Conservation (phyloP, 208 protist species). For the Crithidia acanthocephali region DNA sequence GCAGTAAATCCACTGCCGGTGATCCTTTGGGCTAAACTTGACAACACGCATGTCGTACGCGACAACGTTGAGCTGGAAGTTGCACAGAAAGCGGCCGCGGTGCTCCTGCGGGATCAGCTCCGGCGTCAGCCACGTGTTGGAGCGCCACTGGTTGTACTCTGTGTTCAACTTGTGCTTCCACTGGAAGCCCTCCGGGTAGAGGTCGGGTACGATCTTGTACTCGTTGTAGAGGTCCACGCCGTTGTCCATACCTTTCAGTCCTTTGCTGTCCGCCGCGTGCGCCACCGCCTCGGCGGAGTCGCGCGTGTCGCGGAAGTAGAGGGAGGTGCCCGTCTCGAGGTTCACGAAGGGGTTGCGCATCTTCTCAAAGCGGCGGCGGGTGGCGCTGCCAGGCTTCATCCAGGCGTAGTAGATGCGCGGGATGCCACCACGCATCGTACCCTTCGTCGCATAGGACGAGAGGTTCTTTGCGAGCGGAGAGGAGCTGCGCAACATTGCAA, state of each 20-base stretch:
- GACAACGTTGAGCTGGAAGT: slow-evolving; percentile 94
- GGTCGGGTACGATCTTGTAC: slow-evolving; percentile 93
- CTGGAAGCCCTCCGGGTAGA: slow-evolving; percentile 94
- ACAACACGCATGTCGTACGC: slow-evolving; percentile 94
- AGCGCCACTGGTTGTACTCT: slow-evolving; percentile 95
- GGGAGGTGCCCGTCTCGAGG: slow-evolving; percentile 90
- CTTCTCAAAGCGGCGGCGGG: slow-evolving; percentile 92
- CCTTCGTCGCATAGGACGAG: slow-evolving; percentile 88
- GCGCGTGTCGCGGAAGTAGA: slow-evolving; percentile 92
- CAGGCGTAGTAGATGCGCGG: slow-evolving; percentile 94
- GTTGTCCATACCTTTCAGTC: slow-evolving; percentile 94
- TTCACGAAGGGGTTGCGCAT: slow-evolving; percentile 95
- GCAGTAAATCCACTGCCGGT: slow-evolving; percentile 94
- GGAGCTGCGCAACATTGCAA: slow-evolving; percentile 60
- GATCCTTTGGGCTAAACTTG: slow-evolving; percentile 94
- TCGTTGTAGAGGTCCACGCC: slow-evolving; percentile 93
- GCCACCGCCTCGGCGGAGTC: slow-evolving; percentile 88
- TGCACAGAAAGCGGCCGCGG: slow-evolving; percentile 92
- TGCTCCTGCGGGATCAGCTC: slow-evolving; percentile 93
- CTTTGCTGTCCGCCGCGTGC: slow-evolving; percentile 88
- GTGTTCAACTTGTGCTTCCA: slow-evolving; percentile 95
- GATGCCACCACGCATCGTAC: slow-evolving; percentile 91
- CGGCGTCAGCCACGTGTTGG: slow-evolving; percentile 93
- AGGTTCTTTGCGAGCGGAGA: slow-evolving; percentile 70
- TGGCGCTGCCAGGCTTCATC: slow-evolving; percentile 93